phyloP scores from a whole-genome alignment of 2,329 filamentous ascomycete species.

The Plectosphaerella plurivora region DNA sequence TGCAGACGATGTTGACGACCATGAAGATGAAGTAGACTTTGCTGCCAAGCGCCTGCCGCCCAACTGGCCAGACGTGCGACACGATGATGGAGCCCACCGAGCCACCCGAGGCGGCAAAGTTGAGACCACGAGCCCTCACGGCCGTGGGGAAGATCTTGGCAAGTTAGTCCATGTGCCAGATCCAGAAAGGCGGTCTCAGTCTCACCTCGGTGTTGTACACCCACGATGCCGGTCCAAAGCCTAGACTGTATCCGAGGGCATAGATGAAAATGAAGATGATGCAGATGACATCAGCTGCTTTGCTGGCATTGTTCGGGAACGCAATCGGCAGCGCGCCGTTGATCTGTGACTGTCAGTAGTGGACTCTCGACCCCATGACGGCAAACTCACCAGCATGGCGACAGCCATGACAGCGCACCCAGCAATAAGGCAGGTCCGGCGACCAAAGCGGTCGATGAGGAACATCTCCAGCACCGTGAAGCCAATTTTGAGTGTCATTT shows the following conservation, averaged over 20 bases:
- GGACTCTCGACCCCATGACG: neutral
- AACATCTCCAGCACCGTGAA: conserved; percentile 53
- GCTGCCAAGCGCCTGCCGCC: conserved; percentile 43
- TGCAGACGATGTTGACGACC: conserved; percentile 42
- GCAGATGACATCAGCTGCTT: conserved; percentile 42
- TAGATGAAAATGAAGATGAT: conserved; percentile 55
- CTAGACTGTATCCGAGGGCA: conserved; percentile 52
- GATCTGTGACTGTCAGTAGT: conserved; percentile 28
- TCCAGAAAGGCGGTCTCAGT: neutral
- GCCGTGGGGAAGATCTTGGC: conserved; percentile 52
- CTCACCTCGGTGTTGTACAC: conserved; percentile 53
- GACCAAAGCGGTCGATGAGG: conserved; percentile 48
- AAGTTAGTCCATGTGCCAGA: neutral
- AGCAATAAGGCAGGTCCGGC: conserved; percentile 40
- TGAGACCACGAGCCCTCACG: conserved; percentile 51
- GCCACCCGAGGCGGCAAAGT: conserved; percentile 48
- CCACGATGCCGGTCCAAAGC: conserved; percentile 54
- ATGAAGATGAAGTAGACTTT: conserved; percentile 56
- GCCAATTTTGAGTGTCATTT: conserved; percentile 53
- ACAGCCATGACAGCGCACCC: conserved; percentile 49
- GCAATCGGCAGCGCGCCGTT: conserved; percentile 47
- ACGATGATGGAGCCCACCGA: conserved; percentile 52
- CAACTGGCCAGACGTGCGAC: conserved; percentile 51
- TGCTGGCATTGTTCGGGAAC: conserved; percentile 45
- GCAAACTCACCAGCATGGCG: conserved; percentile 41